These are phyloP conservation scores for Crepidotus variabilis DNA, from an alignment of 768 basidiomycete genomes.

Conservation along the genomic window DNA sequence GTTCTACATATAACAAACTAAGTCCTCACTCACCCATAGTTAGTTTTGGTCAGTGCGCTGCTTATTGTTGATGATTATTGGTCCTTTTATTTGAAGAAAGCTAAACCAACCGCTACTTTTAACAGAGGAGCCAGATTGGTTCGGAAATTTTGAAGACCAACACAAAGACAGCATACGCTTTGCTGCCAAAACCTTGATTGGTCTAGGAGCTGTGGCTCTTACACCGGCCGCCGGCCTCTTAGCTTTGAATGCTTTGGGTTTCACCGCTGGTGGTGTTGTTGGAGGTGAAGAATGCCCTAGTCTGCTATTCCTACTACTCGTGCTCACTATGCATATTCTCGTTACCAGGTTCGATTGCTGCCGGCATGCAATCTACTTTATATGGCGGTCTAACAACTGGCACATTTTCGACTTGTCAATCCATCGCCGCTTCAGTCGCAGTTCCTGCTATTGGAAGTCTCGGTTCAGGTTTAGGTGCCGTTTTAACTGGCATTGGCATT, in stretches of 20 bases:
- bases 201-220: constrained; percentile 7
- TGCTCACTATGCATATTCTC: neutral
- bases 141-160: neutral
- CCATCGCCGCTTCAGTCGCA: constrained; percentile 4
- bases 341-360: constrained; percentile 4
- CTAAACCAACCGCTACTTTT: too few relatives aligned
- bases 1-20: too few relatives aligned
- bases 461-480: neutral
- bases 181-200: constrained; percentile 8
- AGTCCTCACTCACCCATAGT: too few relatives aligned
- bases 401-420: constrained; percentile 8
- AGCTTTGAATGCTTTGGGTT: constrained; percentile 7
- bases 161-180: neutral
- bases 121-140: too few relatives aligned
- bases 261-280: neutral
- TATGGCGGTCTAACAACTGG: constrained; percentile 10
- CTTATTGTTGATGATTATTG: too few relatives aligned
- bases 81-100: too few relatives aligned
- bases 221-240: constrained; percentile 10
- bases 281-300: neutral
- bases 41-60: too few relatives aligned
- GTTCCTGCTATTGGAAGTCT: neutral
- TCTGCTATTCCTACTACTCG: neutral
- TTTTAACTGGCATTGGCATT: neutral
- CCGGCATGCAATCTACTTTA: constrained; percentile 1